Evolutionary conservation across 805 yeast species (phyloP).

Genomic region (Cyberlindnera amylophila): DNA sequence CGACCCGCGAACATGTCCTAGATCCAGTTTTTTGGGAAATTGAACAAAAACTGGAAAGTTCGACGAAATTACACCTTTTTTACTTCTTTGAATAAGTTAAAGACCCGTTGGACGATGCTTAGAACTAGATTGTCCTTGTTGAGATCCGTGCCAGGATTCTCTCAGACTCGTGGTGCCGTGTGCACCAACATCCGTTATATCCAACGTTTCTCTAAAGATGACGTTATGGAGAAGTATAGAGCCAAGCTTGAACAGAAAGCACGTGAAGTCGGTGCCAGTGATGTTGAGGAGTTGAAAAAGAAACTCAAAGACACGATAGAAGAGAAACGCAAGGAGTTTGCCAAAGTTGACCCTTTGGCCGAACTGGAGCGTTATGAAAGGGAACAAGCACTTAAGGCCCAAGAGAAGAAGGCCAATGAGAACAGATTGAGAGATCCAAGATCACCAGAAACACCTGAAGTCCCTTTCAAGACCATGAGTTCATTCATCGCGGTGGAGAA

Average conservation of each 20-base stretch:
- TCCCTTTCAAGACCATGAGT: slow-evolving; percentile 67
- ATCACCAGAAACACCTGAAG: slow-evolving; percentile 35
- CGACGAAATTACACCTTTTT: no score
- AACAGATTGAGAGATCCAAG: slow-evolving; percentile 33
- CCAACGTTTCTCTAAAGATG: slow-evolving; percentile 23
- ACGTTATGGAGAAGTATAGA: slow-evolving; percentile 30
- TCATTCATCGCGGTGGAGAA: slow-evolving; percentile 72
- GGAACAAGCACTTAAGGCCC: slow-evolving; percentile 28
- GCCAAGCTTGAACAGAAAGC: slow-evolving; percentile 37
- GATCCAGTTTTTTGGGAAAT: no score
- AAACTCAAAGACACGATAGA: slow-evolving; percentile 60
- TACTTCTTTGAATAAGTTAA: no score
- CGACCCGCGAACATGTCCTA: no score
- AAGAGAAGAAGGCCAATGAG: slow-evolving; percentile 22
- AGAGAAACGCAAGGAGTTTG: slow-evolving; percentile 49
- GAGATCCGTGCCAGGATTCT: slow-evolving; percentile 3
- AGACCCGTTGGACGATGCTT: slow-evolving; percentile 1
- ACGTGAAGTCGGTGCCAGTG: slow-evolving; percentile 37
- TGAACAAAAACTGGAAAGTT: no score
- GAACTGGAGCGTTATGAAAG: slow-evolving; percentile 58
- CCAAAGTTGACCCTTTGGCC: slow-evolving; percentile 63
- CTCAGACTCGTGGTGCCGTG: slow-evolving; percentile 19
- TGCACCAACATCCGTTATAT: slow-evolving; percentile 16
- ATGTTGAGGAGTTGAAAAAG: slow-evolving; percentile 57
- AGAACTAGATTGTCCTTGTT: slow-evolving; percentile 3